Percentiles rank a stretch among this genome's conserved stretches.
phyloP scores from a whole-genome alignment of 2,329 filamentous ascomycete genomes.

The Xylariaceae sp. region DNA sequence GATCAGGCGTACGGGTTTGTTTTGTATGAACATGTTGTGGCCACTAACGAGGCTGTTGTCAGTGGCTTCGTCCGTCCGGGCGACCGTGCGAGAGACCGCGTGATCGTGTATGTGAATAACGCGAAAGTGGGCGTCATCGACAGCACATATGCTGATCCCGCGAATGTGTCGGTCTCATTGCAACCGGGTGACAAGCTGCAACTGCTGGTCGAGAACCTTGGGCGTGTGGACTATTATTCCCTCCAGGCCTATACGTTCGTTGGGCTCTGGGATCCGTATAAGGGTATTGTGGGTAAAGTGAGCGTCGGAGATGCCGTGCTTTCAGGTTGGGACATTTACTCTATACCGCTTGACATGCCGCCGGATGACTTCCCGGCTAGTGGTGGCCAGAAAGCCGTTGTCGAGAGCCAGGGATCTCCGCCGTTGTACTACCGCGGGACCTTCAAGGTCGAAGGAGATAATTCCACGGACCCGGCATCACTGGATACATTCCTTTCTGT shows the following conservation, averaged over 20 bases:
- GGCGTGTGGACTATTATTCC: conserved; percentile 44
- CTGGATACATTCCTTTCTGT: conserved; percentile 37
- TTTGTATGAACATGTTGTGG: conserved; percentile 43
- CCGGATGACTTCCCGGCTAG: conserved; percentile 17
- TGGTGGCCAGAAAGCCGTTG: not conserved
- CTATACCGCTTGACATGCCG: conserved; percentile 32
- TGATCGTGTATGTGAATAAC: conserved; percentile 46
- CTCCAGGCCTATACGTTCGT: conserved; percentile 28
- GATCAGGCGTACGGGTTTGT: conserved; percentile 42
- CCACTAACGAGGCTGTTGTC: conserved; percentile 19
- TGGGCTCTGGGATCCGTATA: conserved; percentile 40
- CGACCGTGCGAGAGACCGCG: conserved; percentile 41
- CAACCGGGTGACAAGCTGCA: conserved; percentile 37
- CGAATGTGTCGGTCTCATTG: conserved; percentile 36
- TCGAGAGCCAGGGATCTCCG: conserved; percentile 15
- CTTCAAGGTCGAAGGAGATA: conserved; percentile 25
- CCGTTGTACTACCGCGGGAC: conserved; percentile 30
- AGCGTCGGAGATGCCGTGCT: conserved; percentile 34
- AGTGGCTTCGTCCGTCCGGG: conserved; percentile 38
- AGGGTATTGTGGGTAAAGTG: conserved; percentile 44
- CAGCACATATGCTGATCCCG: conserved; percentile 38
- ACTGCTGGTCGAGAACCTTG: conserved; percentile 49
- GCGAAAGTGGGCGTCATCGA: conserved; percentile 42
- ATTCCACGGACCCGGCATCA: conserved; percentile 26
- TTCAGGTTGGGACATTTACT: conserved; percentile 37